phyloP scores from a whole-genome alignment of 2,329 filamentous ascomycete species.

The Penicillium psychrosexuale region DNA sequence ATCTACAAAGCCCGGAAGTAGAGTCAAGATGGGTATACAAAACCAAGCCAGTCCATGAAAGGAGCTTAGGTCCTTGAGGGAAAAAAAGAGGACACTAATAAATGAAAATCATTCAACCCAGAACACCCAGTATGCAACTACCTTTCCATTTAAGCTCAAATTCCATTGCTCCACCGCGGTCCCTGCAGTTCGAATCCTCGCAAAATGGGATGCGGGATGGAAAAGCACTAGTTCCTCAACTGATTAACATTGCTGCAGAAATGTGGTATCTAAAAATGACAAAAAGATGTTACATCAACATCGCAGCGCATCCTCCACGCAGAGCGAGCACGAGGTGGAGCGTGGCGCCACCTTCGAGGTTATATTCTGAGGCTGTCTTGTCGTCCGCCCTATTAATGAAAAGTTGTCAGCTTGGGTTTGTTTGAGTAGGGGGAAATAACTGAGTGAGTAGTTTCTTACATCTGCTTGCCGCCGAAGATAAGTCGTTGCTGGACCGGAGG shows the following conservation, averaged over 20 bases:
- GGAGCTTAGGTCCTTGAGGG: background rate
- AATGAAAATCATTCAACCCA: background rate
- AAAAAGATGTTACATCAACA: constrained; percentile 13
- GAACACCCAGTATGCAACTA: background rate
- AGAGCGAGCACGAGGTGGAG: constrained; percentile 94
- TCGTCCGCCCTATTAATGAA: constrained; percentile 72
- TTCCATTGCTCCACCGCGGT: background rate
- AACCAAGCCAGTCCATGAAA: background rate
- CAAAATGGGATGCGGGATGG: background rate
- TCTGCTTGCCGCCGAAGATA: constrained; percentile 97
- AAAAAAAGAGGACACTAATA: background rate
- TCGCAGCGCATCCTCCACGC: constrained; percentile 61
- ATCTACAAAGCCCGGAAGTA: background rate
- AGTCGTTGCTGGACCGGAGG: constrained; percentile 93
- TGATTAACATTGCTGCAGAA: constrained; percentile 10
- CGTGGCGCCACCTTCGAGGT: constrained; percentile 85
- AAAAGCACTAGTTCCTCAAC: background rate
- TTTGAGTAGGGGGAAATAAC: background rate
- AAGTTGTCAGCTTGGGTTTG: background rate
- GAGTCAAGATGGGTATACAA: background rate
- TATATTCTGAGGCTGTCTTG: constrained; percentile 87
- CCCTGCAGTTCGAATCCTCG: background rate
- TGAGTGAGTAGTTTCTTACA: constrained; percentile 56
- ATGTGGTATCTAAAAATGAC: constrained; percentile 17
- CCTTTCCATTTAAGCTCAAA: background rate